Evolutionary conservation across 2,329 filamentous ascomycete species (phyloP).

Genomic region (Fusarium anguioides): DNA sequence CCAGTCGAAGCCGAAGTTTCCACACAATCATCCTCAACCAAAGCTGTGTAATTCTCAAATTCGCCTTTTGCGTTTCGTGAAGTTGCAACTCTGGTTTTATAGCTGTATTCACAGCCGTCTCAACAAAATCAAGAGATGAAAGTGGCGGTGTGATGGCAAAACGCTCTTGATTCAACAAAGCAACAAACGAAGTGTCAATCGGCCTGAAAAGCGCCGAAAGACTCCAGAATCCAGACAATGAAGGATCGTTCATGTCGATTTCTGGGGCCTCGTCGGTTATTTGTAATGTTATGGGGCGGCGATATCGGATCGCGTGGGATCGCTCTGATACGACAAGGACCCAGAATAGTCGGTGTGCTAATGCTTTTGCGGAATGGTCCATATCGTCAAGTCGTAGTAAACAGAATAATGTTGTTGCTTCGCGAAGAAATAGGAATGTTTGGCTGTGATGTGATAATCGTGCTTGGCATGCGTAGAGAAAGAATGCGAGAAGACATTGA

Average conservation of each 20-base stretch:
- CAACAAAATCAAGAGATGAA: conserved; percentile 51
- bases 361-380: conserved; percentile 36
- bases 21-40: conserved; percentile 60
- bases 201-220: conserved; percentile 55
- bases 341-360: conserved; percentile 57
- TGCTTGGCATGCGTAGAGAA: conserved; percentile 58
- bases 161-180: conserved; percentile 54
- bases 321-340: conserved; percentile 57
- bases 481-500: conserved; percentile 55
- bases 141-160: conserved; percentile 47
- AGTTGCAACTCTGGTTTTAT: conserved; percentile 49
- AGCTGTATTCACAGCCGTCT: conserved; percentile 52
- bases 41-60: conserved; percentile 57
- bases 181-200: conserved; percentile 57
- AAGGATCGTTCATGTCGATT: conserved; percentile 46
- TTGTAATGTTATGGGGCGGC: conserved; percentile 57
- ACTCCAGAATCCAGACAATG: conserved; percentile 54
- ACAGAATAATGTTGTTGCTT: conserved; percentile 56
- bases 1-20: conserved; percentile 57
- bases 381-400: conserved; percentile 48
- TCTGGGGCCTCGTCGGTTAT: conserved; percentile 53
- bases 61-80: conserved; percentile 58
- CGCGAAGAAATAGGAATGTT: conserved; percentile 57
- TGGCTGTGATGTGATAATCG: conserved; percentile 56
- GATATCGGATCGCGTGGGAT: conserved; percentile 58